phyloP scores from a whole-genome alignment of 352 stramenopile genomes.

The Halophytophthora batemanensis region DNA sequence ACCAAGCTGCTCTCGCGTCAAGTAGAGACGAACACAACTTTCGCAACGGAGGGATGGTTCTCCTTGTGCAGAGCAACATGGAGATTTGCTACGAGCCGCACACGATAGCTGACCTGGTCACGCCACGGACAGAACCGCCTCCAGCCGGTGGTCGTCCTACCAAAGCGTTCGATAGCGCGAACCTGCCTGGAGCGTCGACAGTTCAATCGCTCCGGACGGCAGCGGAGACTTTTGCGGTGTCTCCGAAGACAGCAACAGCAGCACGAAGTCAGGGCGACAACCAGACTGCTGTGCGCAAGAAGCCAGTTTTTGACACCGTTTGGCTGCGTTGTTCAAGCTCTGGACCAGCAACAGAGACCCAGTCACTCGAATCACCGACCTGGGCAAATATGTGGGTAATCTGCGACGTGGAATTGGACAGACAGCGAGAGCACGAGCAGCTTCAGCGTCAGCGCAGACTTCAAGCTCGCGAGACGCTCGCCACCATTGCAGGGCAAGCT shows the following conservation, averaged over 20 bases:
- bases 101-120: background rate
- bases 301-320: background rate
- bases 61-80: constrained; percentile 19
- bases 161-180: background rate
- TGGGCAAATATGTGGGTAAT: constrained; percentile 21
- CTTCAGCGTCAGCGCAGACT: background rate
- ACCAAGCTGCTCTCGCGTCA: background rate
- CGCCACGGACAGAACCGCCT: background rate
- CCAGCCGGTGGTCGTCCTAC: background rate
- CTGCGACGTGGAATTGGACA: constrained; percentile 7
- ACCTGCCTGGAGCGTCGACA: background rate
- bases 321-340: constrained; percentile 1
- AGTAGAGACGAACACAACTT: constrained; percentile 11
- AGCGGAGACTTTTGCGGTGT: background rate
- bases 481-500: background rate
- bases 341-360: background rate
- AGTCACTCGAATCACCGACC: background rate
- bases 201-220: too few species aligned
- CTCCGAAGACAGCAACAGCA: background rate
- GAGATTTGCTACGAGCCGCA: constrained; percentile 24
- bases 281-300: background rate
- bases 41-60: constrained; percentile 1
- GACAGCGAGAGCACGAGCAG: background rate
- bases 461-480: background rate
- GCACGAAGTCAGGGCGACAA: background rate